Evolutionary conservation across 1,284 basidiomycete genomes (phyloP), one percentile per base, ranked within the genome.

Genomic region (Ceratorhiza oryzae-sativae): DNA sequence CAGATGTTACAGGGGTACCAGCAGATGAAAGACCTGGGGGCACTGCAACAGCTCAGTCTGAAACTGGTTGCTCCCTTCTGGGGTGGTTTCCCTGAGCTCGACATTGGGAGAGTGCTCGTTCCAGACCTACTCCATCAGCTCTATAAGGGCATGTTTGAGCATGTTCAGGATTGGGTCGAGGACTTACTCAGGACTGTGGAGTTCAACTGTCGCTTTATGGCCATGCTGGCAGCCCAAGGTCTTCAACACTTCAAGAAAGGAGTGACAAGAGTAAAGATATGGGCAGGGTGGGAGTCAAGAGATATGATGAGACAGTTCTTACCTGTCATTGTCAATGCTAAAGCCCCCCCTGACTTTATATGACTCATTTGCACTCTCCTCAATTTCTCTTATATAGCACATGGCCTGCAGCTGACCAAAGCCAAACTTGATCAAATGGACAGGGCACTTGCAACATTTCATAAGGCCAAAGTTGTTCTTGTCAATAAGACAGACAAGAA

Each of bases 131-230:
- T 55, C 25, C 53, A 55, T 32, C 53, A 55, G 32, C 27, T 55
- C 30, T 55, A 55, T 15, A 55, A 55, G 4, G 30, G 53, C 15
- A 74, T 80, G 12, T 77, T 77, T 71, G 76, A 77, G 65, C 75
- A 77, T 27, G 53, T 23, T 18, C 10, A 20, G 27, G 20, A 55
- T 32, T 55, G 53, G 53, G 53, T 55, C 9, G 27, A 55, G 27
- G 27, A 32, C 13, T 23, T 55, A 15, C 36, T 67, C 15, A 49
- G 34, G 0, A 67, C 48, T 25, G 23, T 41, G 10, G 48, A 67
- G 34, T 53, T 55, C 20, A 55, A 67, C 20, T 2, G 23, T 3
- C 20, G 63, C 1, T 67, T 67, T 45, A 55, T 34, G 49, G 30
- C n/a, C 8, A 67, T 67, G 63, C 63, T 49, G n/a, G 3, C 9